Conservation (phyloP, 108 stramenopile species). For the Chaetoceros muelleri region DNA sequence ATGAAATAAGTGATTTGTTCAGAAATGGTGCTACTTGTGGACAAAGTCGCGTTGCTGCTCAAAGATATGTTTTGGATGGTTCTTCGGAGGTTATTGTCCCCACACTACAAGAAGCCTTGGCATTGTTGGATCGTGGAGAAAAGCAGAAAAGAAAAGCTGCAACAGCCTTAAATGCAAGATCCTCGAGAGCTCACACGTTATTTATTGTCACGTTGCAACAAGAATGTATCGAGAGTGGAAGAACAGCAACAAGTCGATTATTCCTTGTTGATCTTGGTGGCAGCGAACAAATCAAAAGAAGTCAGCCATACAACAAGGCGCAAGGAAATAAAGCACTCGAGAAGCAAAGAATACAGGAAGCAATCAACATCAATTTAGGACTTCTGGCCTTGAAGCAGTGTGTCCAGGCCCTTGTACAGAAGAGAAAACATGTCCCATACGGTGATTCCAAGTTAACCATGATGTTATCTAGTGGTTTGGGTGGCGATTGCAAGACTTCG, state of each 20-base stretch:
- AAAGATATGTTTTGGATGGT: constrained; percentile 42
- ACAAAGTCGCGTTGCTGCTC: constrained; percentile 45
- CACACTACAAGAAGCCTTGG: constrained; percentile 16
- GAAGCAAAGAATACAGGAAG: constrained; percentile 47
- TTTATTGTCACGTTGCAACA: constrained; percentile 47
- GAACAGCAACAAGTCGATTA: constrained; percentile 22
- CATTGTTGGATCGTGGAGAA: constrained; percentile 29
- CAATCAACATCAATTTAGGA: constrained; percentile 57
- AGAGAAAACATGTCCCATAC: constrained; percentile 43
- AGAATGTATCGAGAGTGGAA: constrained; percentile 18
- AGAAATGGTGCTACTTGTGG: constrained; percentile 24
- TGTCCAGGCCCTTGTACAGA: constrained; percentile 31
- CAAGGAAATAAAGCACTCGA: background rate
- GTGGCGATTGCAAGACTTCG: constrained; percentile 45
- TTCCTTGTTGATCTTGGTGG: constrained; percentile 64
- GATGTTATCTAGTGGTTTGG: constrained; percentile 46
- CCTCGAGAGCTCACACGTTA: constrained; percentile 52
- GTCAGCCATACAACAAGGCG: constrained; percentile 2
- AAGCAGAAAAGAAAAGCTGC: constrained; percentile 40
- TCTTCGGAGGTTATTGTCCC: constrained; percentile 24
- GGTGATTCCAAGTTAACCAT: constrained; percentile 58
- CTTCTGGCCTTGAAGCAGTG: constrained; percentile 48
- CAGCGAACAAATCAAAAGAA: constrained; percentile 52
- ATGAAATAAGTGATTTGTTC: constrained; percentile 48
- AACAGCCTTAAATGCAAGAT: constrained; percentile 57